Evolutionary conservation across 2,329 filamentous ascomycete species (phyloP).

Genomic region (Hypomyces perniciosus): DNA sequence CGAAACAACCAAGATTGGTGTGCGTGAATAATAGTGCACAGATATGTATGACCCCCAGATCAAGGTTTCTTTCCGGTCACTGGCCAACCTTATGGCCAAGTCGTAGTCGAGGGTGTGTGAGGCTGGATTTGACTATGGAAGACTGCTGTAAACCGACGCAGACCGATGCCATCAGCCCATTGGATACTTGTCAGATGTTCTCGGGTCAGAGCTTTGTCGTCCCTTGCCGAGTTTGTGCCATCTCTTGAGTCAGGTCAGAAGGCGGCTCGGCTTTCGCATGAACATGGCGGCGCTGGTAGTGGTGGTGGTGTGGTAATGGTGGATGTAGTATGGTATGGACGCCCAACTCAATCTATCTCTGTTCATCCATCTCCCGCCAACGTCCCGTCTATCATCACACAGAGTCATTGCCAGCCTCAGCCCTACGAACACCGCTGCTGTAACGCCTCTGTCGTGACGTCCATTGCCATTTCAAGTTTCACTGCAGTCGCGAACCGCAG

Average conservation of each 20-base stretch:
- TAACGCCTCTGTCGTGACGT: neutral
- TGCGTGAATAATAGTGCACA: neutral
- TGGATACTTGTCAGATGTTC: neutral
- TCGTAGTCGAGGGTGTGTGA: neutral
- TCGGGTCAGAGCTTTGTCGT: too few species aligned
- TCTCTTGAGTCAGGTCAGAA: too few species aligned
- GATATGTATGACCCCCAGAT: neutral
- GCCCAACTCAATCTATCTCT: neutral
- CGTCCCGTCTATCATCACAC: neutral
- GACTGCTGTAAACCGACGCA: neutral
- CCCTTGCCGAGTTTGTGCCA: too few species aligned
- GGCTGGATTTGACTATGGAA: neutral
- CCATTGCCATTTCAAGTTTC: conserved; percentile 5
- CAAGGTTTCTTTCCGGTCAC: too few species aligned
- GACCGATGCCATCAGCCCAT: neutral
- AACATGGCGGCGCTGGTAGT: too few species aligned
- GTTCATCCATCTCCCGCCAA: neutral
- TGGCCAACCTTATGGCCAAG: too few species aligned
- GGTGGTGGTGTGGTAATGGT: too few species aligned
- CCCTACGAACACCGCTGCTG: conserved; percentile 7
- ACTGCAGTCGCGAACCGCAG: neutral
- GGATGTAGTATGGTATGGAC: too few species aligned
- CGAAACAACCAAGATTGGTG: neutral
- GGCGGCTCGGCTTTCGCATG: too few species aligned
- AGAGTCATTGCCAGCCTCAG: neutral